Conservation (phyloP, 208 protist species). For the Leishmania major region DNA sequence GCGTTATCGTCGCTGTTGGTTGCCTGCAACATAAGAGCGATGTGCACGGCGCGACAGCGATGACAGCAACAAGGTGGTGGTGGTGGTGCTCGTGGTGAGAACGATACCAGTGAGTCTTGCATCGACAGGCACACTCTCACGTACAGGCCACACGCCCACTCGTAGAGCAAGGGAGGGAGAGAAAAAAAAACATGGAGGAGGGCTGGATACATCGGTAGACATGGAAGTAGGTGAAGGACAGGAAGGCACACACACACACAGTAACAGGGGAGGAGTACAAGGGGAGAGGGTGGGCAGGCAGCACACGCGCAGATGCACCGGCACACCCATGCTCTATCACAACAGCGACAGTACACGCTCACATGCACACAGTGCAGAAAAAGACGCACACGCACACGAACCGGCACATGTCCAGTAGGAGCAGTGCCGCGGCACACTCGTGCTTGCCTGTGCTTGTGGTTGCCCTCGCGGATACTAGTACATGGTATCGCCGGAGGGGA, state of each 20-base stretch:
- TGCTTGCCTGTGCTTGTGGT: background rate
- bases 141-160: background rate
- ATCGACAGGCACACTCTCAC: background rate
- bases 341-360: background rate
- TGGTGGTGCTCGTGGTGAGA: background rate
- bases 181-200: background rate
- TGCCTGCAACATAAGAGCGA: background rate
- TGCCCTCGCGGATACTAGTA: slow-evolving; percentile 16
- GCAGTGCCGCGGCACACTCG: background rate
- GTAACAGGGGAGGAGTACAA: background rate
- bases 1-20: background rate
- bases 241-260: slow-evolving; percentile 1
- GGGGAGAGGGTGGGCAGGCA: background rate
- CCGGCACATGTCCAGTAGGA: background rate
- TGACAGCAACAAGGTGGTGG: background rate
- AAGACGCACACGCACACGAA: slow-evolving; percentile 2
- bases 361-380: background rate
- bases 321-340: background rate
- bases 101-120: background rate
- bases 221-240: background rate
- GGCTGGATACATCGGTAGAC: slow-evolving; percentile 2
- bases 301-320: background rate
- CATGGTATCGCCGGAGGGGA: slow-evolving; percentile 74
- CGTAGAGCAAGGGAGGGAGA: background rate
- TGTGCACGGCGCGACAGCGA: background rate